phyloP scores from a whole-genome alignment of 768 basidiomycete species.

The Panaeolus cyanescens region DNA sequence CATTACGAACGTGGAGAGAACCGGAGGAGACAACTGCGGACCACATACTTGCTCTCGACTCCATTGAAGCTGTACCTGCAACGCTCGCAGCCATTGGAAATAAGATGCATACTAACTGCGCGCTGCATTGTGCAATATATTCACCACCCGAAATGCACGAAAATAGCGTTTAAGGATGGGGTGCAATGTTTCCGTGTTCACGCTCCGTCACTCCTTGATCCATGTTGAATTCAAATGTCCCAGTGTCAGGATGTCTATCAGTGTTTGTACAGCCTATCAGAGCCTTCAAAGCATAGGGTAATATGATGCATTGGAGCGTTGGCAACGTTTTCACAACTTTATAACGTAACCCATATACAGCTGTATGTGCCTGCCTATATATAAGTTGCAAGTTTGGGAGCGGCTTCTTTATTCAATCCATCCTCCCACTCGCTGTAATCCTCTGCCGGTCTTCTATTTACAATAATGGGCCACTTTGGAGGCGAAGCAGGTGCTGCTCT shows the following conservation, averaged over 20 bases:
- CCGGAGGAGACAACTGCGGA: too few species aligned
- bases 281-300: neutral
- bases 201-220: neutral
- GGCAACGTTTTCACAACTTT: too few species aligned
- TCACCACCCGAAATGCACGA: neutral
- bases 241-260: neutral
- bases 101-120: too few species aligned
- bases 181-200: neutral
- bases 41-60: too few species aligned
- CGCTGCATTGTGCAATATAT: too few species aligned
- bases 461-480: slow-evolving; percentile 15
- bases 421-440: neutral
- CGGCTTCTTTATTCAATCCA: neutral
- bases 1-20: too few species aligned
- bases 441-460: neutral
- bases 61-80: too few species aligned
- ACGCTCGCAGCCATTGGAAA: too few species aligned
- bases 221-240: neutral
- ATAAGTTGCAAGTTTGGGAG: neutral
- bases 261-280: neutral
- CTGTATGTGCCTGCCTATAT: neutral
- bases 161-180: neutral
- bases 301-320: too few species aligned
- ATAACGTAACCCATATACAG: neutral
- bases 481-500: slow-evolving; percentile 31